Evolutionary conservation across 495 filamentous ascomycete genomes (phyloP).

Genomic region (Aspergillus nidulans): DNA sequence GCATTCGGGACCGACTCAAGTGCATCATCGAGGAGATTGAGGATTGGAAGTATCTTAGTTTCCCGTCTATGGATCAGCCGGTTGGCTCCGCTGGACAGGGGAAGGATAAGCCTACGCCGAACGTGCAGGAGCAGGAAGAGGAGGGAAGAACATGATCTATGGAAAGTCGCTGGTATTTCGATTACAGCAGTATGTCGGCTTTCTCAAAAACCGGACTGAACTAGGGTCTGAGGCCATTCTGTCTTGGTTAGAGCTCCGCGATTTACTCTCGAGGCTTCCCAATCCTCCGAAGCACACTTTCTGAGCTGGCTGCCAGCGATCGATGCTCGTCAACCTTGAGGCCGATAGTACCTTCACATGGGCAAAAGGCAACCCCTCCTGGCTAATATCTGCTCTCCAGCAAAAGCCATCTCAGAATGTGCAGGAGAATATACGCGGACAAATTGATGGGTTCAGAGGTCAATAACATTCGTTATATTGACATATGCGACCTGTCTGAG

Average conservation of each 20-base stretch:
- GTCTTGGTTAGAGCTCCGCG: not conserved
- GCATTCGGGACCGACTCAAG: slow-evolving; percentile 80
- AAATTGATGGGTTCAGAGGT: not conserved
- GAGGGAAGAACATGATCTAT: not conserved
- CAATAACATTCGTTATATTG: not conserved
- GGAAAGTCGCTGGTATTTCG: not conserved
- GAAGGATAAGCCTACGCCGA: not conserved
- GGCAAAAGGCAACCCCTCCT: too few species aligned
- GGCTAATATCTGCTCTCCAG: too few species aligned
- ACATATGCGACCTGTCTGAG: not conserved
- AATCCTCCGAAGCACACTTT: not conserved
- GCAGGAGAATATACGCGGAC: too few species aligned
- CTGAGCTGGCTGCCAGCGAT: not conserved
- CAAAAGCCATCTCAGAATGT: too few species aligned
- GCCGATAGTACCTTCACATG: too few species aligned
- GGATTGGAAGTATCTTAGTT: slow-evolving; percentile 81
- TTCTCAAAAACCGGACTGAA: not conserved
- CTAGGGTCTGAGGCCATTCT: not conserved
- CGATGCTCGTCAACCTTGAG: not conserved
- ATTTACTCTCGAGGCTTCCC: not conserved
- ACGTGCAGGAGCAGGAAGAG: slow-evolving; percentile 1
- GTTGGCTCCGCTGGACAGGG: not conserved
- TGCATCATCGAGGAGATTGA: slow-evolving; percentile 93
- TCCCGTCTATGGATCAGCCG: slow-evolving; percentile 31
- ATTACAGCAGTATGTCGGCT: not conserved